phyloP scores from a whole-genome alignment of 2,329 filamentous ascomycete genomes.

The Alternaria triticimaculans region DNA sequence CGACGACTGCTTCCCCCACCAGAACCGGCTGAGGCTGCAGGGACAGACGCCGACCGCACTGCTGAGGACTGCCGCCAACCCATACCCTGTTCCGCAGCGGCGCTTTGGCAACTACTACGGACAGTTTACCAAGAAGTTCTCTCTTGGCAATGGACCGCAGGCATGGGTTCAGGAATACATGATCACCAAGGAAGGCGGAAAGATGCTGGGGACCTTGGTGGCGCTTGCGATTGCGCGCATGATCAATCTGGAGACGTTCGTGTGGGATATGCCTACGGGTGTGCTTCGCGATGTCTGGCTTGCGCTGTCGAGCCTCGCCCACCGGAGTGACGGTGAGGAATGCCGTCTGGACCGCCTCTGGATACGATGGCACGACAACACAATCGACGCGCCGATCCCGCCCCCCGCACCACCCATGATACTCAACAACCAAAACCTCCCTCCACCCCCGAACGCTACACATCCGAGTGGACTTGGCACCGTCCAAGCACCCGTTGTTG shows the following conservation, averaged over 20 bases:
- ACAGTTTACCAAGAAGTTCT: constrained; percentile 81
- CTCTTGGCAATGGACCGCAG: constrained; percentile 78
- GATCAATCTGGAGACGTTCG: constrained; percentile 80
- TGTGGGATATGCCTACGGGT: constrained; percentile 90
- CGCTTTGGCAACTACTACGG: constrained; percentile 77
- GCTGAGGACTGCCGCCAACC: constrained; percentile 23
- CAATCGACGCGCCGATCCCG: constrained; percentile 50
- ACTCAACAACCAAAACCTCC: constrained; percentile 45
- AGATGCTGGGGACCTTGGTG: constrained; percentile 86
- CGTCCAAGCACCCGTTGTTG: constrained; percentile 41
- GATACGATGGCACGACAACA: constrained; percentile 84
- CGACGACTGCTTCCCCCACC: constrained; percentile 65
- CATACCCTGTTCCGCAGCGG: constrained; percentile 49
- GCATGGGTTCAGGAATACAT: constrained; percentile 84
- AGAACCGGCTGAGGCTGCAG: constrained; percentile 42
- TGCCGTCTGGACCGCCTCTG: constrained; percentile 76
- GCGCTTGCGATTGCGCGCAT: constrained; percentile 81
- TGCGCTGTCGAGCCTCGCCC: constrained; percentile 73
- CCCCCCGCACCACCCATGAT: constrained; percentile 48
- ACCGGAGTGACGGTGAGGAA: constrained; percentile 64
- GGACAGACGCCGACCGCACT: constrained; percentile 8
- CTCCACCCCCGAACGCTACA: constrained; percentile 48
- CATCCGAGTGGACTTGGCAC: constrained; percentile 45
- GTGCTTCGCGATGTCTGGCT: constrained; percentile 83
- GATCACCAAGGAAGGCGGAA: constrained; percentile 81